Conservation (phyloP, 495 filamentous ascomycete genomes). For the Talaromyces liani region DNA sequence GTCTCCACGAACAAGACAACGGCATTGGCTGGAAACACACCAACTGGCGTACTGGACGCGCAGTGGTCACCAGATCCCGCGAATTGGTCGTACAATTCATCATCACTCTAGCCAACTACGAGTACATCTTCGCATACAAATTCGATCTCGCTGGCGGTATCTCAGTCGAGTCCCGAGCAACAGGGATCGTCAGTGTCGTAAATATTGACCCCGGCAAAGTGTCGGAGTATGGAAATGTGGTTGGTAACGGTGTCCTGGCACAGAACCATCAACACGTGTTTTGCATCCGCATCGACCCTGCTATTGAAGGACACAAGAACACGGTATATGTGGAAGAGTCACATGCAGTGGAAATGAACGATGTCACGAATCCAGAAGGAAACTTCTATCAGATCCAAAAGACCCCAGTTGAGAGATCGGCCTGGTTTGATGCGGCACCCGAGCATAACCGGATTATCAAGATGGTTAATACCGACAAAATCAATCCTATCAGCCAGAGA, state of each 20-base stretch:
- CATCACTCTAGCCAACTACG: constrained; percentile 77
- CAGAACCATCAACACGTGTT: constrained; percentile 90
- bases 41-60: constrained; percentile 61
- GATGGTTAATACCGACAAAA: constrained; percentile 64
- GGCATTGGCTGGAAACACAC: constrained; percentile 68
- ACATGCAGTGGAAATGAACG: constrained; percentile 61
- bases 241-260: constrained; percentile 78
- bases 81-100: constrained; percentile 68
- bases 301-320: constrained; percentile 68
- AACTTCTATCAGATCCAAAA: constrained; percentile 64
- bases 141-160: constrained; percentile 84
- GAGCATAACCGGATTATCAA: constrained; percentile 69
- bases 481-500: constrained; percentile 66
- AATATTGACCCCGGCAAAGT: constrained; percentile 63
- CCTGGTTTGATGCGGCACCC: constrained; percentile 61
- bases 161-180: constrained; percentile 75
- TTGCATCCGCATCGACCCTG: constrained; percentile 80
- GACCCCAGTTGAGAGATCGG: constrained; percentile 54
- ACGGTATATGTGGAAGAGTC: constrained; percentile 67
- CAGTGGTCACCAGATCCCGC: constrained; percentile 52
- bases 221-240: constrained; percentile 69
- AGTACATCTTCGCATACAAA: constrained; percentile 81
- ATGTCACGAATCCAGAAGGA: constrained; percentile 72
- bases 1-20: constrained; percentile 64
- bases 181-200: constrained; percentile 80